These are phyloP conservation scores for Pythium folliculosum DNA, from an alignment of 352 stramenopile genomes.

Conservation along the genomic window DNA sequence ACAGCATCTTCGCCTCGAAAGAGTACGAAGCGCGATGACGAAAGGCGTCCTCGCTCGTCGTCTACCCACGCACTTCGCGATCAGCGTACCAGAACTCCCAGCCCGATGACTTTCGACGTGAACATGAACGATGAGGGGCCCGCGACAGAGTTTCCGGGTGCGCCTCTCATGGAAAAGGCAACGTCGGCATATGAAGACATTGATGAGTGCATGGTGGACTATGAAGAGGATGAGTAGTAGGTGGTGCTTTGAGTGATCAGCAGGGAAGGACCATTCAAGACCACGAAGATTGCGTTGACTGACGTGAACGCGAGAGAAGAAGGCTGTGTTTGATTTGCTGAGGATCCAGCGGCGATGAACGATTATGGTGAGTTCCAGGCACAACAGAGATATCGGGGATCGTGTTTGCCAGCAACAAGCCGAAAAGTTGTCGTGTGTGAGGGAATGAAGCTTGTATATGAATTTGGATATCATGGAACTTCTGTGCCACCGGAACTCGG, in stretches of 20 bases:
- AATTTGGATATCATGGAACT: constrained; percentile 16
- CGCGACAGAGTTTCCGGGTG: not conserved
- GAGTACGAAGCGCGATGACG: not conserved
- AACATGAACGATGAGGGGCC: not conserved
- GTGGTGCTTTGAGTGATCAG: not conserved
- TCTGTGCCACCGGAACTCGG: constrained; percentile 4
- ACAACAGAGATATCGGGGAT: not conserved
- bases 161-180: constrained; percentile 6
- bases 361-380: constrained; percentile 10
- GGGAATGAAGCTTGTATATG: constrained; percentile 20
- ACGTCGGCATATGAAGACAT: constrained; percentile 48
- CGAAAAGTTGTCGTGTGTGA: not conserved
- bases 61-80: constrained; percentile 32
- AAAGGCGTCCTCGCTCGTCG: constrained; percentile 37
- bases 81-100: constrained; percentile 19
- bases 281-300: not conserved
- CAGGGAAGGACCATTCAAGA: too few relatives aligned
- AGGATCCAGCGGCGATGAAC: not conserved
- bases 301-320: not conserved
- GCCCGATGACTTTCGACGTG: constrained; percentile 17
- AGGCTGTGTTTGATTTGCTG: not conserved
- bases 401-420: not conserved
- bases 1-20: not conserved
- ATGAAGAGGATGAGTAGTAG: constrained; percentile 79
- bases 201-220: constrained; percentile 82